Evolutionary conservation across 129 eudicot genomes (phyloP), one percentile per base, ranked within the genome.

Genomic region (Smallanthus sonchifolius): DNA sequence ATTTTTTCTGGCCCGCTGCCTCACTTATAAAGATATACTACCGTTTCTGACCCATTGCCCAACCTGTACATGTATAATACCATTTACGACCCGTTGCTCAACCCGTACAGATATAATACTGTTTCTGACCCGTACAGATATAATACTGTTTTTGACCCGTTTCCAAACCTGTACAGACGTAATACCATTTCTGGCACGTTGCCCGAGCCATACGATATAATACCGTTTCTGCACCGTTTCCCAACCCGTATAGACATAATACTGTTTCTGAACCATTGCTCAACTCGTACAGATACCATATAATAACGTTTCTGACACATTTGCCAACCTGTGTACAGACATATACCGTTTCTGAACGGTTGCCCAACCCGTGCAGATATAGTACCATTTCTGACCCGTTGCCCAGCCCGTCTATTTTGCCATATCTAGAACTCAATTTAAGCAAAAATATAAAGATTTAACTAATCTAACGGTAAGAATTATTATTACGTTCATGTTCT

Each of bases 401-500:
- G 14, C 34, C 62, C 35, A 28, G 28, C 37, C 65, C 14, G 6
- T 30, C 3, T 4, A 35, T 37, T 36, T 36, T 6, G 2, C 14
- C 47, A 20, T 15, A 20, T 10, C 64, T 56, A 20, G 35, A 14
- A 55, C 8, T 60, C 17, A 5, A 45, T 42, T 17, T 15, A 72
- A 61, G 15, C 11, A 17, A 37, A 39, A 8, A 8, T 13, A 49
- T 14, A 7, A 20, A 7, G 34, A 65, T 49, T 36, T 30, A 17
- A 24, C 19, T 40, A 1, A 15, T 14, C 6, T 7, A 6, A 43
- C 38, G 49, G 63, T 10, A 67, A 70, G 51, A 32, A 52, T 52
- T 10, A 14, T 83, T 17, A 52, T 52, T 85, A 93, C 98, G 81
- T 88, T 94, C 98, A 77, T 94, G 98, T 81, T 94, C 98, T 52